These are phyloP conservation scores for Fomitopsis schrenkii DNA, from an alignment of 1,284 basidiomycete species.

Conservation along the genomic window DNA sequence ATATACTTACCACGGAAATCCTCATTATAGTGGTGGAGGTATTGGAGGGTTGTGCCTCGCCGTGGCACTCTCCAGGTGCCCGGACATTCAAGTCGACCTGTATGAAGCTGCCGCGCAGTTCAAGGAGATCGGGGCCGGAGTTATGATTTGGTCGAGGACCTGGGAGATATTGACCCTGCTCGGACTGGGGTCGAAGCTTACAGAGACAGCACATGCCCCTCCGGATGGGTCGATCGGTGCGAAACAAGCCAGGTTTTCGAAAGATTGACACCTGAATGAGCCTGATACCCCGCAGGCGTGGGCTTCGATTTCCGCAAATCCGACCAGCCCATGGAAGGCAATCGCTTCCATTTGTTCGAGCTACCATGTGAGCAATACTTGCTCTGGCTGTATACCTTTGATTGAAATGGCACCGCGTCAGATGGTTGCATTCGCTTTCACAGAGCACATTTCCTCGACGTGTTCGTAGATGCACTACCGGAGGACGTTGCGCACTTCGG, in stretches of 20 bases:
- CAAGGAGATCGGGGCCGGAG: constrained; percentile 47
- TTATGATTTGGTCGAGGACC: constrained; percentile 41
- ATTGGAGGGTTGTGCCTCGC: constrained; percentile 45
- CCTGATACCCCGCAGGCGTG: constrained; percentile 25
- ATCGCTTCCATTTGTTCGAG: constrained; percentile 33
- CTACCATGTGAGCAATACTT: constrained; percentile 32
- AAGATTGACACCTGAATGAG: not conserved
- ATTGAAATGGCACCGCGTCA: constrained; percentile 9
- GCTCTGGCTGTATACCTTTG: not conserved
- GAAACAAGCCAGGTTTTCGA: not conserved
- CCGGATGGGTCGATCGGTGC: constrained; percentile 34
- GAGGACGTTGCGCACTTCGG: constrained; percentile 37
- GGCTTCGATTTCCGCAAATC: constrained; percentile 43
- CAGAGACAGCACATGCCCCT: constrained; percentile 38
- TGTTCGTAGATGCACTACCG: constrained; percentile 38
- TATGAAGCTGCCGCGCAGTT: constrained; percentile 45
- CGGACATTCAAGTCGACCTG: constrained; percentile 40
- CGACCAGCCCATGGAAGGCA: constrained; percentile 34
- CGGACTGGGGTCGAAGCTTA: constrained; percentile 35
- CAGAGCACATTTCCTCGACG: constrained; percentile 43
- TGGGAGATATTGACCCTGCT: constrained; percentile 40
- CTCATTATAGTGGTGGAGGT: constrained; percentile 37
- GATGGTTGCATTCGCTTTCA: constrained; percentile 41
- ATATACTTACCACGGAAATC: not conserved
- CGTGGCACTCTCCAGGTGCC: constrained; percentile 34